Evolutionary conservation across 2,329 filamentous ascomycete genomes (phyloP), one percentile per base, ranked within the genome.

Genomic region (Arthrobotrys sphaeroides): DNA sequence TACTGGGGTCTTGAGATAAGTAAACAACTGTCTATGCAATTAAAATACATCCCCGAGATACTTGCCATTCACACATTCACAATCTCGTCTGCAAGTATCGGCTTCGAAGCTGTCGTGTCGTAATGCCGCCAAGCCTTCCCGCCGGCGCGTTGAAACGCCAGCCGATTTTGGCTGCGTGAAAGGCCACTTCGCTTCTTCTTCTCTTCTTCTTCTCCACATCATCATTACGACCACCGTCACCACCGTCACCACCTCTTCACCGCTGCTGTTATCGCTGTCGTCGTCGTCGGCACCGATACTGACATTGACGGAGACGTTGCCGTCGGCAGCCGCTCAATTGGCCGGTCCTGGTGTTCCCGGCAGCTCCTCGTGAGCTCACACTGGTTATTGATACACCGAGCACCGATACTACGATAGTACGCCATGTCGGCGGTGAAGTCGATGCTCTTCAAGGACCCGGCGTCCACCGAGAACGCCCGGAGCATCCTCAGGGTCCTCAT

Each of bases 401-500:
- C n/a, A n/a, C n/a, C n/a, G n/a, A n/a, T n/a, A n/a, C n/a, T n/a
- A n/a, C n/a, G n/a, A n/a, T n/a, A n/a, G n/a, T n/a, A 73, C 61
- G 67, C 67, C 73, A 77, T 75, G 72, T 65, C 72, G 66, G 55
- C 67, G 81, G 79, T 81, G 70, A 80, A 82, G 81, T 81, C 83
- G 78, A 83, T 85, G 80, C 86, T 95, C 82, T 87, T 93, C 82
- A 89, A 92, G 85, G 91, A 92, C 83, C 72, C 72, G 55, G 90
- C 89, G 82, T 91, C 90, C 80, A 90, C 90, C 81, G 88, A 90
- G 83, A 97, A 90, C 83, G 92, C 92, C 77, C 90, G 94, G 83
- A 91, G 92, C 78, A 84, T 98, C 81, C 86, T 99, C 78, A 90
- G 94, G 82, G 89, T 97, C 80, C 87, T 96, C 81, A 99, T 99